These are phyloP conservation scores for Ilyonectria robusta DNA, from an alignment of 2,329 filamentous ascomycete genomes.

Conservation along the genomic window DNA sequence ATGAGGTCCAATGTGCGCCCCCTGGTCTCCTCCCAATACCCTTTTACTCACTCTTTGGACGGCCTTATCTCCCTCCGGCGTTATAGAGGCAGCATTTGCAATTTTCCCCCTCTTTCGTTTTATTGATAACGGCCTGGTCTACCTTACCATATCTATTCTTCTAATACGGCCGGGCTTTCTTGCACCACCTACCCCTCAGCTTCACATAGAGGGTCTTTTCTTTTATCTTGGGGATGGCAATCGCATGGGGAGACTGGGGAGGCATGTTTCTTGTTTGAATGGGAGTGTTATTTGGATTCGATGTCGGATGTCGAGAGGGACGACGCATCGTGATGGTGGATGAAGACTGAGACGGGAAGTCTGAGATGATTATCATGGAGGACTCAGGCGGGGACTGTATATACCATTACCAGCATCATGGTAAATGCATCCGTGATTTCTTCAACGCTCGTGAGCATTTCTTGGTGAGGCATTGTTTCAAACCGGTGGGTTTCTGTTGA, in stretches of 20 bases:
- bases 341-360: background rate
- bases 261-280: slow-evolving; percentile 25
- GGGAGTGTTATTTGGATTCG: slow-evolving; percentile 18
- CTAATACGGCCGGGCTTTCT: slow-evolving; percentile 9
- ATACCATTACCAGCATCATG: slow-evolving; percentile 37
- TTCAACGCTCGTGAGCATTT: slow-evolving; percentile 16
- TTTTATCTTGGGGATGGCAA: slow-evolving; percentile 16
- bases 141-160: slow-evolving; percentile 5
- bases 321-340: slow-evolving; percentile 12
- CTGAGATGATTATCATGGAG: slow-evolving; percentile 17
- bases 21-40: slow-evolving; percentile 26
- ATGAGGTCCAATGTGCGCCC: slow-evolving; percentile 17
- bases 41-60: slow-evolving; percentile 26
- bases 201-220: slow-evolving; percentile 12
- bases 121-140: slow-evolving; percentile 10
- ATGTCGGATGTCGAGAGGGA: slow-evolving; percentile 22
- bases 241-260: slow-evolving; percentile 12
- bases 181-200: slow-evolving; percentile 2
- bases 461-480: background rate
- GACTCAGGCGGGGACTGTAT: slow-evolving; percentile 33
- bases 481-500: background rate
- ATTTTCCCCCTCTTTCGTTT: slow-evolving; percentile 4
- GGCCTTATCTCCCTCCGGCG: slow-evolving; percentile 19
- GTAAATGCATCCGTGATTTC: slow-evolving; percentile 37
- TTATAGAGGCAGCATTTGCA: slow-evolving; percentile 31